A percentile compares a stretch with the other conserved stretches of the same genome.
These are phyloP conservation scores for Monascus purpureus DNA, from an alignment of 495 filamentous ascomycete species.

Conservation along the genomic window DNA sequence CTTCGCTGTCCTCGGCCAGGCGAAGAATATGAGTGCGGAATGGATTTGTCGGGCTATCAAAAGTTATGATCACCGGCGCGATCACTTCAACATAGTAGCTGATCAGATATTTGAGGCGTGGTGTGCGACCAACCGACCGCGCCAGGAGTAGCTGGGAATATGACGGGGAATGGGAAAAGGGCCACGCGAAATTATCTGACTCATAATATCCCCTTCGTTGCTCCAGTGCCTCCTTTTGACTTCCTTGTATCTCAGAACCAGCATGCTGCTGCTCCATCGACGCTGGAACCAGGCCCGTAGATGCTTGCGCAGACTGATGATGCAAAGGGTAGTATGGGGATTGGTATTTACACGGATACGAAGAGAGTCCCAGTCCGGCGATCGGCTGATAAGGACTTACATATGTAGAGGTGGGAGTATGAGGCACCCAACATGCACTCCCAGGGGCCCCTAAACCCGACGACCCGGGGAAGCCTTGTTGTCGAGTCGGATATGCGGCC, in stretches of 20 bases:
- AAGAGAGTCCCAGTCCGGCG: neutral
- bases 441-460: neutral
- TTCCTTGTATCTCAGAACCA: neutral
- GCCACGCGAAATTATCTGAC: conserved; percentile 6
- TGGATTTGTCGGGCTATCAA: conserved; percentile 73
- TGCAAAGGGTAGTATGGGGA: neutral
- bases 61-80: conserved; percentile 79
- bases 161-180: conserved; percentile 20
- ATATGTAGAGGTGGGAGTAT: neutral
- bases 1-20: conserved; percentile 63
- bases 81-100: conserved; percentile 70
- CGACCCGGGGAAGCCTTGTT: too few species aligned
- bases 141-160: conserved; percentile 31
- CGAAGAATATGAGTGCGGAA: conserved; percentile 75
- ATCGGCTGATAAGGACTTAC: neutral
- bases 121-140: conserved; percentile 36
- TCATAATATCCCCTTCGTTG: neutral
- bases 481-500: neutral
- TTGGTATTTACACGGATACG: neutral
- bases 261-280: neutral
- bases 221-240: neutral
- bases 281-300: neutral
- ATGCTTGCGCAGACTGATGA: neutral
- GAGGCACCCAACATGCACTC: neutral
- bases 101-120: conserved; percentile 43